These are phyloP conservation scores for Pleurostoma richardsiae DNA, from an alignment of 2,329 filamentous ascomycete species.

Conservation along the genomic window DNA sequence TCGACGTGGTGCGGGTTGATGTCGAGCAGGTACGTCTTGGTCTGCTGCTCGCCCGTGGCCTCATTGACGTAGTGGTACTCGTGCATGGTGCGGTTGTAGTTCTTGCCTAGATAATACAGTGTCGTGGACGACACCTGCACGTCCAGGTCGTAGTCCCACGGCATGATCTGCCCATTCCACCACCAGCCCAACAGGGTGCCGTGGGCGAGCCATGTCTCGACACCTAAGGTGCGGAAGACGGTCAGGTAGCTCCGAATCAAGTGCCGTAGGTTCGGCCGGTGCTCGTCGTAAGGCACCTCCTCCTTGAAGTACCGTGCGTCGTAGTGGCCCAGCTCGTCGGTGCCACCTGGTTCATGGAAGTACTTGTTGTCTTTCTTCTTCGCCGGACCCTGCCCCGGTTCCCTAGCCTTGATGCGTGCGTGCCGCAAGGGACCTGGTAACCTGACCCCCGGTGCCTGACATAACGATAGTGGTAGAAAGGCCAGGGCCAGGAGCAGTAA, in stretches of 20 bases:
- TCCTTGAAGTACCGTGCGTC: slow-evolving; percentile 64
- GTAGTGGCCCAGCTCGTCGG: slow-evolving; percentile 64
- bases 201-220: slow-evolving; percentile 85
- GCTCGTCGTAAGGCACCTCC: slow-evolving; percentile 60
- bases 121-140: slow-evolving; percentile 70
- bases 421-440: not conserved
- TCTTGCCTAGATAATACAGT: slow-evolving; percentile 57
- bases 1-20: slow-evolving; percentile 67
- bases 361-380: slow-evolving; percentile 44
- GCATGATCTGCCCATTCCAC: slow-evolving; percentile 76
- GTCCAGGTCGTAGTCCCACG: slow-evolving; percentile 83
- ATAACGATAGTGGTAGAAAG: not conserved
- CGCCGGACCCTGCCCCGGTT: not conserved
- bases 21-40: slow-evolving; percentile 63
- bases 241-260: slow-evolving; percentile 74
- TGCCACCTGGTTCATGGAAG: slow-evolving; percentile 60
- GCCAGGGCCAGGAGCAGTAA: not conserved
- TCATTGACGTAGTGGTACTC: slow-evolving; percentile 43
- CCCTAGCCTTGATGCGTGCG: not conserved
- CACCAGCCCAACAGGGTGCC: slow-evolving; percentile 83
- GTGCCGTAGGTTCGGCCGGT: slow-evolving; percentile 60
- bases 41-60: slow-evolving; percentile 31
- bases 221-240: slow-evolving; percentile 55
- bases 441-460: not conserved
- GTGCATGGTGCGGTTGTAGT: slow-evolving; percentile 65